Percentiles rank a stretch among this genome's conserved stretches.
Conservation (phyloP, 495 filamentous ascomycete species). For the Aspergillus asperescens region DNA sequence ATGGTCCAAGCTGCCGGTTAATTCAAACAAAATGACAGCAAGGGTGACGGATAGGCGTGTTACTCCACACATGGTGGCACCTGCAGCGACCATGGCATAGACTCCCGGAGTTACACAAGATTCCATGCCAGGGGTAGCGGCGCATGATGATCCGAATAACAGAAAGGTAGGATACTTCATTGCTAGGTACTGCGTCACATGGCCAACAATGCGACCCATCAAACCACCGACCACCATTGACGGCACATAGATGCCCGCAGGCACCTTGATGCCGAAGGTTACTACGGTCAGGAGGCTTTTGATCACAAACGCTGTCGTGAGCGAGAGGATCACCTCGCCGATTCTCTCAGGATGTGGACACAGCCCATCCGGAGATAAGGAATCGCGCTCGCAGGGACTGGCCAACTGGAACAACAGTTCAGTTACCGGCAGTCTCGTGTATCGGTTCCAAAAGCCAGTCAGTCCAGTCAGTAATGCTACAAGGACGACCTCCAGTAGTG, state of each 20-base stretch:
- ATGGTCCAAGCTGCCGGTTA: conserved; percentile 91
- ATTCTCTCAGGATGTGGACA: conserved; percentile 77
- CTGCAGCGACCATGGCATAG: conserved; percentile 90
- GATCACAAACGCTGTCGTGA: conserved; percentile 77
- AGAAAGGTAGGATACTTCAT: conserved; percentile 63
- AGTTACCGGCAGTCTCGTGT: conserved; percentile 82
- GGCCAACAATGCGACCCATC: conserved; percentile 83
- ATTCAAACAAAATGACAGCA: conserved; percentile 90
- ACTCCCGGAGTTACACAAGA: conserved; percentile 93
- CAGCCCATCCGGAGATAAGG: conserved; percentile 55
- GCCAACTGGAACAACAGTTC: conserved; percentile 88
- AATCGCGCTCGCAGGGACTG: conserved; percentile 71
- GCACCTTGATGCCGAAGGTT: conserved; percentile 92
- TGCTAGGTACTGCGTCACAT: conserved; percentile 77
- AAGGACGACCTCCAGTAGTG: conserved; percentile 79
- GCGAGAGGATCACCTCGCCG: conserved; percentile 58
- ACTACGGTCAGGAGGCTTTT: conserved; percentile 83
- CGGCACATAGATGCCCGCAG: conserved; percentile 94
- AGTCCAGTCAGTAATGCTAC: conserved; percentile 83
- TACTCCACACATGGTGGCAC: conserved; percentile 96
- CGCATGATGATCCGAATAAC: conserved; percentile 66
- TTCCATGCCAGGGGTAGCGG: conserved; percentile 60
- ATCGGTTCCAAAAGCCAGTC: conserved; percentile 86
- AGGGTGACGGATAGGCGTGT: conserved; percentile 91
- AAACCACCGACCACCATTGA: conserved; percentile 97